These are phyloP conservation scores for Limnanthes douglasii DNA, from an alignment of 345 rosid species.

Conservation along the genomic window DNA sequence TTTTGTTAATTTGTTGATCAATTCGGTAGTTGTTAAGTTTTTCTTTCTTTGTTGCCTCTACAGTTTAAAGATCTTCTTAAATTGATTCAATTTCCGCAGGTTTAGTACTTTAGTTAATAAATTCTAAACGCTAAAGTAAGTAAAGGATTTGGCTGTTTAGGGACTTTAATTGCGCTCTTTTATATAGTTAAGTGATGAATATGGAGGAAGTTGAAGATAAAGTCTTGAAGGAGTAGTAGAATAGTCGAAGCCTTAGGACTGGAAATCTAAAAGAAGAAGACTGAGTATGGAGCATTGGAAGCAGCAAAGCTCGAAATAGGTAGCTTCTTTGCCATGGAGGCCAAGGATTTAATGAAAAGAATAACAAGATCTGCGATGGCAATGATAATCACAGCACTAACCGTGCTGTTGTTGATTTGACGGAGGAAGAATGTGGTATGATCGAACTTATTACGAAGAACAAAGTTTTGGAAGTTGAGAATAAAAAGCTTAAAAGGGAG, in stretches of 20 bases:
- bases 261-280: slow-evolving; percentile 19
- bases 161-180: too few species aligned
- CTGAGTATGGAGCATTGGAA: slow-evolving; percentile 22
- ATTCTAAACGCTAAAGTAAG: too few species aligned
- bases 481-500: slow-evolving; percentile 30
- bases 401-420: slow-evolving; percentile 17
- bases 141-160: too few species aligned
- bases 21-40: too few species aligned
- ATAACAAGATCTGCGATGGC: background rate
- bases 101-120: too few species aligned
- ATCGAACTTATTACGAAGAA: slow-evolving; percentile 34
- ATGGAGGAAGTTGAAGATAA: slow-evolving; percentile 6
- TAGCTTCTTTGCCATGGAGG: too few species aligned
- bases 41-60: too few species aligned
- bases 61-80: too few species aligned
- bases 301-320: slow-evolving; percentile 13
- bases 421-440: slow-evolving; percentile 17
- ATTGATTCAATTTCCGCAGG: too few species aligned
- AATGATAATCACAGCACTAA: background rate
- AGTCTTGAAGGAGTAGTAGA: too few species aligned
- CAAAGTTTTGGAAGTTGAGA: slow-evolving; percentile 24
- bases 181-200: background rate
- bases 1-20: too few species aligned
- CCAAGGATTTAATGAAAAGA: slow-evolving; percentile 5
- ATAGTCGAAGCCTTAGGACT: too few species aligned